A percentile compares a stretch with the other conserved stretches of the same genome.
phyloP scores from a whole-genome alignment of 2,329 filamentous ascomycete species.

The Pseudocercospora eumusae region DNA sequence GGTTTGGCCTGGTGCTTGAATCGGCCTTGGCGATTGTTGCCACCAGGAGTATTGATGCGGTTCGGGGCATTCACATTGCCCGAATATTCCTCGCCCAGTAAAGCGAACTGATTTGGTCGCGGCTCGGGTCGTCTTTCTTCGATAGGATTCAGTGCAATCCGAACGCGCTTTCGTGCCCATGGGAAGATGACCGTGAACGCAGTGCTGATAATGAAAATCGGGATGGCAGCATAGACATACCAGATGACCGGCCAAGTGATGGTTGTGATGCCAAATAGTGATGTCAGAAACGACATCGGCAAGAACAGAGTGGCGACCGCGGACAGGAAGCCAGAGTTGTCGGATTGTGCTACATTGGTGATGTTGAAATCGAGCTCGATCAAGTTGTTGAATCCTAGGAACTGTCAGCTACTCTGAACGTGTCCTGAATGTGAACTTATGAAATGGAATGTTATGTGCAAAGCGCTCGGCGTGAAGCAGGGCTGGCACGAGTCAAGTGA shows the following conservation, averaged over 20 bases:
- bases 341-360: slow-evolving; percentile 40
- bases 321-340: slow-evolving; percentile 40
- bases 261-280: slow-evolving; percentile 42
- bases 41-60: not conserved
- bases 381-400: slow-evolving; percentile 41
- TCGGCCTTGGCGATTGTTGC: slow-evolving; percentile 15
- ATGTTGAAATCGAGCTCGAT: slow-evolving; percentile 46
- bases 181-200: slow-evolving; percentile 37
- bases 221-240: slow-evolving; percentile 40
- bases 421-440: too few relatives aligned
- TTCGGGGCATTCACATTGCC: slow-evolving; percentile 31
- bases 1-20: slow-evolving; percentile 20
- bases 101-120: slow-evolving; percentile 36
- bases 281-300: slow-evolving; percentile 40
- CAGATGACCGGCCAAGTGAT: slow-evolving; percentile 37
- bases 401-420: slow-evolving; percentile 7
- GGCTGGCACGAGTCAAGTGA: not conserved
- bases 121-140: slow-evolving; percentile 32
- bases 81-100: slow-evolving; percentile 41
- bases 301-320: slow-evolving; percentile 42
- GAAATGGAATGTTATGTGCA: not conserved
- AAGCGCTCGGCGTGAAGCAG: not conserved
- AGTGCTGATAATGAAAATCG: slow-evolving; percentile 36
- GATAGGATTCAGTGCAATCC: slow-evolving; percentile 34
- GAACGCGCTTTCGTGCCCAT: slow-evolving; percentile 31